Conservation (phyloP, 768 basidiomycete genomes). For the Mycena haematopus region DNA sequence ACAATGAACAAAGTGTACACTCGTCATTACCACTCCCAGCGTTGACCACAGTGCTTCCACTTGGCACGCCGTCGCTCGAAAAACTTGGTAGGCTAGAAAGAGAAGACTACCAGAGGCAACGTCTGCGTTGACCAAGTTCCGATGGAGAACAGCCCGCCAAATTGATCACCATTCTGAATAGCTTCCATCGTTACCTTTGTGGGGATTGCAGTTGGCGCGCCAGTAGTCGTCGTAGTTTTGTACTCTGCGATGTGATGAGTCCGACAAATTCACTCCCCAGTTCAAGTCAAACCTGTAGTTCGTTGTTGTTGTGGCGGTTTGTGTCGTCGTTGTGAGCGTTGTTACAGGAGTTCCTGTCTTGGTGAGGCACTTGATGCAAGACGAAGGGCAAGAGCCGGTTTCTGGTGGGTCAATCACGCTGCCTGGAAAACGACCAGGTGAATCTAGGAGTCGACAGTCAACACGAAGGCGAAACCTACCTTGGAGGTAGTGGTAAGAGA, state of each 20-base stretch:
- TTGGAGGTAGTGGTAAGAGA: constrained; percentile 22
- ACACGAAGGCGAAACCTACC: background rate
- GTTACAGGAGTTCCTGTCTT: constrained; percentile 50
- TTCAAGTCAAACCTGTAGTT: background rate
- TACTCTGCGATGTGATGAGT: constrained; percentile 7
- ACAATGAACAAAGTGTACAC: constrained; percentile 49
- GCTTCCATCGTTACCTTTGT: constrained; percentile 43
- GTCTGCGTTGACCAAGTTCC: constrained; percentile 58
- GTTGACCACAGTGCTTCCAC: constrained; percentile 53
- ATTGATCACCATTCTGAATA: constrained; percentile 45
- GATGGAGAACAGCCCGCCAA: constrained; percentile 48
- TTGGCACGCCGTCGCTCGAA: constrained; percentile 57
- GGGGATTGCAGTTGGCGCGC: constrained; percentile 37
- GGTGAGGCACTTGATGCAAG: constrained; percentile 64
- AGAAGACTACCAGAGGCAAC: constrained; percentile 53
- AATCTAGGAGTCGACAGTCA: constrained; percentile 56
- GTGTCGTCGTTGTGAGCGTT: constrained; percentile 27
- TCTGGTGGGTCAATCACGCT: constrained; percentile 65
- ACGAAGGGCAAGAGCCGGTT: constrained; percentile 57
- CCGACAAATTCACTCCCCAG: background rate
- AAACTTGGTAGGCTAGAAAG: constrained; percentile 56
- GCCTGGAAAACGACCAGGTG: constrained; percentile 54
- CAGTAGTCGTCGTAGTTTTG: constrained; percentile 5
- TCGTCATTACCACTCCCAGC: constrained; percentile 42
- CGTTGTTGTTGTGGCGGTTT: constrained; percentile 6